phyloP scores from a whole-genome alignment of 208 protist species.

The Tetramitus jugosus region DNA sequence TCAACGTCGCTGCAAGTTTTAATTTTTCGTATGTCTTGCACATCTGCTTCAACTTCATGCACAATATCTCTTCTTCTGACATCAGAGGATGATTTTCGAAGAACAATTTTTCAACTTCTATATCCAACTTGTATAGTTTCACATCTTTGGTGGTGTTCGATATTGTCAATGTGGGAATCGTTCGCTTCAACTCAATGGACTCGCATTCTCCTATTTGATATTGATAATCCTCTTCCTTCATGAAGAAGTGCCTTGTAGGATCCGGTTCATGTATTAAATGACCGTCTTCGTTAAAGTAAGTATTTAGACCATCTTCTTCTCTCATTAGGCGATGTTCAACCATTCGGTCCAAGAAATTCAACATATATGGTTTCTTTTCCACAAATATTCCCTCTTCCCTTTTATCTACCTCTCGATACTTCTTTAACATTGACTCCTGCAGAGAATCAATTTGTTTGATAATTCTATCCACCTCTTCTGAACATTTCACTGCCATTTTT shows the following conservation, averaged over 20 bases:
- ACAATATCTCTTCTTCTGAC: neutral
- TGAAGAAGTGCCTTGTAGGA: neutral
- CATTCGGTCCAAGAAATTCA: neutral
- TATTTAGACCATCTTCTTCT: neutral
- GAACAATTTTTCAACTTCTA: neutral
- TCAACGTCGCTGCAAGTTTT: neutral
- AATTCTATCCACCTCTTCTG: no score
- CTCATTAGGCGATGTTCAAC: neutral
- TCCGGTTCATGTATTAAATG: neutral
- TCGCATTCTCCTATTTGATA: neutral
- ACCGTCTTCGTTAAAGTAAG: conserved; percentile 13
- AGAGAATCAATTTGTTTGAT: neutral
- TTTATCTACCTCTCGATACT: neutral
- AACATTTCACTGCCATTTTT: no score
- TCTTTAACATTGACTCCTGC: neutral
- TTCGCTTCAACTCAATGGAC: neutral
- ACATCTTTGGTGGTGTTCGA: neutral
- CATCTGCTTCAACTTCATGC: neutral
- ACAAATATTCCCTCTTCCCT: neutral
- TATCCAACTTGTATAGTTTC: conserved; percentile 5
- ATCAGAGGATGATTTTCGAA: conserved; percentile 6
- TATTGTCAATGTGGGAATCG: neutral
- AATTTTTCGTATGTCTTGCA: neutral
- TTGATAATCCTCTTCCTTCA: neutral
- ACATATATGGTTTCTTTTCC: neutral